Base-by-base conservation (phyloP, 148 eudicot genomes). In the Drosera capensis region DNA sequence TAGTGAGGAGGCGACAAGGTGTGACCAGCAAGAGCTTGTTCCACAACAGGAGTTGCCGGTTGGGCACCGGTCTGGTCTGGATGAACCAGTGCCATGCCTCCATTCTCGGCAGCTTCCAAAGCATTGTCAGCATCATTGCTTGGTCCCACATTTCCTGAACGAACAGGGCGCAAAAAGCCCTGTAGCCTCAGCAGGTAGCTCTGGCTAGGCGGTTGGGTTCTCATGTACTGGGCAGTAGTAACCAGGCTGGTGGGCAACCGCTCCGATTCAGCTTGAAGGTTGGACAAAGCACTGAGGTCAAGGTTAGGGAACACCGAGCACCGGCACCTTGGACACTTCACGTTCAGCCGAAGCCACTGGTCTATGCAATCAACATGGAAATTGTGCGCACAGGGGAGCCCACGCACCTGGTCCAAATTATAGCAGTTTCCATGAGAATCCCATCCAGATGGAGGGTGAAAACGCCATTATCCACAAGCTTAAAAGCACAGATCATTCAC, bases 371-470 rank as follows among this genome's bases (percentile, higher is more conserved):
- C 95, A 24, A 85, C 93, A 21, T 85, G 95, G 60, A 85, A 92
- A 59, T 81, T 92, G 78, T 92, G 99, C 14, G 94, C 94, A 71
- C 99, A 92, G 19, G 99, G 99, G 51, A 92, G 72, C 19, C 95
- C 95, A 40, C 94, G 93, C 45, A 92, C 99, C 99, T 92, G 82
- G 42, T 63, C 19, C 20, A 29, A 30, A 8, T 36, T 13, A 8
- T 43, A 30, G 23, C 13, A 46, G n/a, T n/a, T n/a, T n/a, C n/a
- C n/a, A n/a, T n/a, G n/a, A n/a, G n/a, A n/a, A n/a, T n/a, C n/a
- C n/a, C n/a, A n/a, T n/a, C n/a, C n/a, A n/a, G n/a, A n/a, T n/a
- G n/a, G n/a, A n/a, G n/a, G n/a, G n/a, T n/a, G n/a, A n/a, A n/a
- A n/a, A n/a, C n/a, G n/a, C n/a, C n/a, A n/a, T n/a, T n/a, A n/a